Evolutionary conservation across 345 rosid genomes (phyloP), one percentile per base, ranked within the genome.

Genomic region (Streptanthus diversifolius): DNA sequence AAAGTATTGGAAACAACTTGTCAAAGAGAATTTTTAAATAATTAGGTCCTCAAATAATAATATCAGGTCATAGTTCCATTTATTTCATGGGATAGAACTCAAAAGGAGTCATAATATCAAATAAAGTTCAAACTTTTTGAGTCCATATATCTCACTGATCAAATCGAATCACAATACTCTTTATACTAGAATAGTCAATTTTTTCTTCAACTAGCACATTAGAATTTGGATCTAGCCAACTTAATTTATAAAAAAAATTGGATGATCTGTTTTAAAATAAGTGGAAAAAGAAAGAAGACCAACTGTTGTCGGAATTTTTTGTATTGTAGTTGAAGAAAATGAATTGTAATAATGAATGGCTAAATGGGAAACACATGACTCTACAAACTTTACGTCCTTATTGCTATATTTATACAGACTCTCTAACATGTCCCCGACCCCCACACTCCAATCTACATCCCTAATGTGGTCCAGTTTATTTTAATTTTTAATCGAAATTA

Each of bases 321-420:
- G n/a, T n/a, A n/a, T n/a, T n/a, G n/a, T 52, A 68, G 79, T 30
- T 68, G 64, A 59, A 67, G 54, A 74, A 49, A 58, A 29, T 37
- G 37, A 75, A 41, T 53, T 6, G 36, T 17, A 54, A 41, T 68
- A 75, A 53, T 68, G 70, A 75, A 62, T 53, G 70, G 74, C 52
- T 68, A 53, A 68, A 17, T 62, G 65, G 64, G 65, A 61, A 68
- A 75, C 79, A 75, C 79, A 75, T 75, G 79, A 75, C 74, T 41
- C 70, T 29, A 75, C 79, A 75, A 75, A 68, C 65, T 43, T 62
- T 33, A 75, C 37, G 79, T 75, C 79, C 43, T 63, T 75, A 68
- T 75, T 75, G 79, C 65, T 62, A 75, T 61, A 75, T 75, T 68
- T 53, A 68, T 22, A 43, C 57, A 60, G 9, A 49, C 59, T 57